Base-by-base conservation (phyloP, 179 eudicot species). In the Drosera spatulata region DNA sequence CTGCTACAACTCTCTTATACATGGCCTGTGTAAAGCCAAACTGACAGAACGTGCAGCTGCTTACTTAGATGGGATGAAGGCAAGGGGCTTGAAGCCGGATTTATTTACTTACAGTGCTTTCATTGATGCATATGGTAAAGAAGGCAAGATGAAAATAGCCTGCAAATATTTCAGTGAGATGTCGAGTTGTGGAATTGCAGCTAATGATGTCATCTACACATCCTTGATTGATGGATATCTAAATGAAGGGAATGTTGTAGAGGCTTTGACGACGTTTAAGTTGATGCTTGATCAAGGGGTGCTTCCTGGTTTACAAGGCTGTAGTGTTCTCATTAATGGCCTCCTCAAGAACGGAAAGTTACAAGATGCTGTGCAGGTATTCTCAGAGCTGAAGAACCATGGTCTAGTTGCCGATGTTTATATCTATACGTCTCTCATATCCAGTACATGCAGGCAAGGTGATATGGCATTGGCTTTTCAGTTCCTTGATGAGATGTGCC, bases 391-490 rank as follows among this genome's bases (percentile, higher is more conserved):
- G 4, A 60, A 68, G 53, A 73, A 63, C 41, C 77, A 66, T 68
- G 84, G 80, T 74, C 56, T 82, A 22, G 77, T 77, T 51, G 85
- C 95, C 47, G 95, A 89, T 79, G 87, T 86, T 67, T 82, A 75
- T 61, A 80, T 81, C 53, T 89, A 82, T 65, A 89, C 79, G 60
- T 79, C 85, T 58, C 79, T 89, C 43, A 80, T 89, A 60, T 80
- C 86, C 61, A 88, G 97, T 40, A 86, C 75, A 65, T 70, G 82
- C 61, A 84, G 78, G 79, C 79, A 70, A 69, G 82, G 87, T 66
- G 81, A 89, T 52, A 69, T 80, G 60, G 46, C 52, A 41, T 73
- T 75, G 53, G 97, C 91, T 63, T 84, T 84, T 66, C 56, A 66
- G 55, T 79, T 84, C 45, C 64, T 47, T 39, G 82, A 68, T 53